These are phyloP conservation scores for Henningerozyma blattae DNA, from an alignment of 805 yeast species.

Conservation along the genomic window DNA sequence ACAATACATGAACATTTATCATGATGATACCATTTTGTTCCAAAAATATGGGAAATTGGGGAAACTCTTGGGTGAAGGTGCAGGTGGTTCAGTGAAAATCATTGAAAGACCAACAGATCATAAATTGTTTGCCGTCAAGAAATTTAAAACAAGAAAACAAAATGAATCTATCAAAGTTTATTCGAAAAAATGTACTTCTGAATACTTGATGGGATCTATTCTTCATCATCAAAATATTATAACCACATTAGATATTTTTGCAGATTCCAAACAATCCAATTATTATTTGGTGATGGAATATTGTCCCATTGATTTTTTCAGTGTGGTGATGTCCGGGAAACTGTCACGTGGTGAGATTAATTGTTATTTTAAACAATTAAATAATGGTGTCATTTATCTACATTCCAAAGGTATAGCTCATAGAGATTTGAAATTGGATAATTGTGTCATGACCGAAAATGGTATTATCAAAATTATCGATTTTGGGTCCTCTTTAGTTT, in stretches of 20 bases:
- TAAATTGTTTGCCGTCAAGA: slow-evolving; percentile 69
- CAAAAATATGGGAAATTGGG: slow-evolving; percentile 64
- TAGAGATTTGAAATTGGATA: slow-evolving; percentile 71
- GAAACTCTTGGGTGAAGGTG: slow-evolving; percentile 69
- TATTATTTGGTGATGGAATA: slow-evolving; percentile 79
- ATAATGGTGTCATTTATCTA: slow-evolving; percentile 57
- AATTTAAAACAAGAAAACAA: slow-evolving; percentile 57
- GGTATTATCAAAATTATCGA: slow-evolving; percentile 73
- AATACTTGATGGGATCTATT: slow-evolving; percentile 72
- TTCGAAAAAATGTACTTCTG: slow-evolving; percentile 77
- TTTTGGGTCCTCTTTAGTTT: slow-evolving; percentile 75
- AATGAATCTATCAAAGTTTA: slow-evolving; percentile 62
- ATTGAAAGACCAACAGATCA: slow-evolving; percentile 58
- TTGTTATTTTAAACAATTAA: slow-evolving; percentile 66
- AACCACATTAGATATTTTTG: slow-evolving; percentile 56
- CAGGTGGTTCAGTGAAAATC: slow-evolving; percentile 72
- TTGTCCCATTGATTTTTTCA: slow-evolving; percentile 74
- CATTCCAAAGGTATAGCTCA: slow-evolving; percentile 75
- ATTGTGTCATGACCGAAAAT: slow-evolving; percentile 62
- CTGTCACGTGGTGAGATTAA: slow-evolving; percentile 73
- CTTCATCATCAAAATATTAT: slow-evolving; percentile 72
- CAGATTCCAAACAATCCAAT: slow-evolving; percentile 45
- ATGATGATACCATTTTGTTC: slow-evolving; percentile 37
- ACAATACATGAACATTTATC: slow-evolving; percentile 26
- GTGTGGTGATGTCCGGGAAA: slow-evolving; percentile 74